A percentile compares a stretch with the other conserved stretches of the same genome.
These are phyloP conservation scores for Mycosarcoma mackinlayi DNA, from an alignment of 1,284 basidiomycete genomes.

Conservation along the genomic window DNA sequence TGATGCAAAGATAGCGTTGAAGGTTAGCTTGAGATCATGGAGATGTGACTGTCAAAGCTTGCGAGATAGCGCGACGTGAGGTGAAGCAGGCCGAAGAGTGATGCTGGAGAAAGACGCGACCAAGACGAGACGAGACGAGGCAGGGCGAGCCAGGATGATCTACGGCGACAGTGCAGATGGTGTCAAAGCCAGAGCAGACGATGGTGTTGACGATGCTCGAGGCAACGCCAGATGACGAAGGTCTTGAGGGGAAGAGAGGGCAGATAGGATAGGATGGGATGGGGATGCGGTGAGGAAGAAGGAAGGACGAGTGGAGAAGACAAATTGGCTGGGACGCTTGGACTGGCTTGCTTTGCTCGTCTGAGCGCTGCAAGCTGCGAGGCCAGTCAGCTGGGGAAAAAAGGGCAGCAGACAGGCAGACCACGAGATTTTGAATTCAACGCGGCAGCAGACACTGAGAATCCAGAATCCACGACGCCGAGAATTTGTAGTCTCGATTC, in stretches of 20 bases:
- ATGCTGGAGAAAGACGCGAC: constrained; percentile 1
- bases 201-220: constrained; percentile 3
- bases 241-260: constrained; percentile 4
- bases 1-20: constrained; percentile 15
- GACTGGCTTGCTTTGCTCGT: constrained; percentile 12
- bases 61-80: constrained; percentile 17
- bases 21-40: constrained; percentile 30
- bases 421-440: constrained; percentile 19
- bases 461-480: neutral
- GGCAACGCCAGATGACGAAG: neutral
- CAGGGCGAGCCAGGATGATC: constrained; percentile 3
- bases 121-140: constrained; percentile 18
- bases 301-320: neutral
- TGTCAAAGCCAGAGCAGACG: neutral
- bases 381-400: too few relatives aligned
- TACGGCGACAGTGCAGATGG: constrained; percentile 5
- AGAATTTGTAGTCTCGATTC: constrained; percentile 15
- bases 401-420: constrained; percentile 29
- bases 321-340: too few relatives aligned
- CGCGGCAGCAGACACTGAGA: constrained; percentile 15
- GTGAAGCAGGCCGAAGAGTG: neutral
- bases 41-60: constrained; percentile 4
- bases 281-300: constrained; percentile 1
- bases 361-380: constrained; percentile 12
- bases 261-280: constrained; percentile 6